Conservation (phyloP, 192 early-diverging fungal species). For the Coemansia sp. region DNA sequence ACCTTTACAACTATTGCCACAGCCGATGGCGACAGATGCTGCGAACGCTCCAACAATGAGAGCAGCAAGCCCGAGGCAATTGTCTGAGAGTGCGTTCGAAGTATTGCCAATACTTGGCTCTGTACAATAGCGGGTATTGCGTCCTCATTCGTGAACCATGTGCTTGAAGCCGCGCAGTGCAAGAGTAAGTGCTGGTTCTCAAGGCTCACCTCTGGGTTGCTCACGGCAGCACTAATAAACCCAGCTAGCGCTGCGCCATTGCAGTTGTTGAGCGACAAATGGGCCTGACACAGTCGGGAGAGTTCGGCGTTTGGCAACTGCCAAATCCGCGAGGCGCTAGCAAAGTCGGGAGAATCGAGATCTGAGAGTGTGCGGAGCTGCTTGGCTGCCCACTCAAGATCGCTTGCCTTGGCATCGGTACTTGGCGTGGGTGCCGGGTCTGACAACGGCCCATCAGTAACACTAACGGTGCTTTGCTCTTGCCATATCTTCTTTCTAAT, state of each 20-base stretch:
- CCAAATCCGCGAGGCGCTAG: slow-evolving; percentile 18
- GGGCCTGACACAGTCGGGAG: slow-evolving; percentile 15
- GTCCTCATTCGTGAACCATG: slow-evolving; percentile 23
- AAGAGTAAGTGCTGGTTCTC: slow-evolving; percentile 40
- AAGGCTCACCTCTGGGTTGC: slow-evolving; percentile 24
- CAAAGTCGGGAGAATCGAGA: slow-evolving; percentile 20
- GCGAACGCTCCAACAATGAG: slow-evolving; percentile 21
- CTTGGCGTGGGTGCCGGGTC: not conserved
- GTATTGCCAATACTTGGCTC: slow-evolving; percentile 28
- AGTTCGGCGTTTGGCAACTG: slow-evolving; percentile 28
- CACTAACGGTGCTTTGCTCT: not conserved
- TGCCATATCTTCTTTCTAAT: not conserved
- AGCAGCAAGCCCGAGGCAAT: slow-evolving; percentile 26
- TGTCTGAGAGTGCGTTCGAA: slow-evolving; percentile 14
- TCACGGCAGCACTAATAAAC: slow-evolving; percentile 25
- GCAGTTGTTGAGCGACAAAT: slow-evolving; percentile 18
- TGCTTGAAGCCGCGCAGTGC: slow-evolving; percentile 7
- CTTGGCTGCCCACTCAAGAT: slow-evolving; percentile 23
- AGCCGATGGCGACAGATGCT: slow-evolving; percentile 5
- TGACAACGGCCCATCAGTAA: not conserved
- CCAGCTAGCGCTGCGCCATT: slow-evolving; percentile 18
- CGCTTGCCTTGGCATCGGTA: not conserved
- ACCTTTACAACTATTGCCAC: slow-evolving; percentile 31
- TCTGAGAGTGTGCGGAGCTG: slow-evolving; percentile 21
- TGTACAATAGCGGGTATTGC: slow-evolving; percentile 42